phyloP scores from a whole-genome alignment of 108 stramenopile species.

The Pseudonitzschia multiseries region DNA sequence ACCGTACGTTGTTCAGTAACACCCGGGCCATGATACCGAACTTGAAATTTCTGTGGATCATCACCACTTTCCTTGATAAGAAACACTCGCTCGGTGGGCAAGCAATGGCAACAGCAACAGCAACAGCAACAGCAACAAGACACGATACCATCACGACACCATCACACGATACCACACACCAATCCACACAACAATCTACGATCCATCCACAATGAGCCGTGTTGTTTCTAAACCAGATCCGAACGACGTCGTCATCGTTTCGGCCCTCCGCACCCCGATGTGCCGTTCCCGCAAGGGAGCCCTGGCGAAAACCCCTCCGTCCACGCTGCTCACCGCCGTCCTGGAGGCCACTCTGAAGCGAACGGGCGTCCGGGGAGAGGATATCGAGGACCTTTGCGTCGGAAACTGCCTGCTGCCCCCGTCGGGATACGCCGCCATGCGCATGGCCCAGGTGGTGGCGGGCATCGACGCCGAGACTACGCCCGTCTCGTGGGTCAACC shows the following conservation, averaged over 20 bases:
- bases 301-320: conserved; percentile 65
- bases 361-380: conserved; percentile 25
- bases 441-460: conserved; percentile 89
- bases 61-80: too few species aligned
- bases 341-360: conserved; percentile 39
- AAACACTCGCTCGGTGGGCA: too few species aligned
- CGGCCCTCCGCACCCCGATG: conserved; percentile 82
- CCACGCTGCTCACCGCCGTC: conserved; percentile 71
- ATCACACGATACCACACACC: background rate
- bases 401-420: conserved; percentile 93
- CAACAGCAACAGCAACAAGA: background rate
- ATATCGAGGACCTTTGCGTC: conserved; percentile 83
- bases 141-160: too few species aligned
- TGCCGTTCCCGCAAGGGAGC: conserved; percentile 78
- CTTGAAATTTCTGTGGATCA: too few species aligned
- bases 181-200: too few species aligned
- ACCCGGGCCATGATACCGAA: too few species aligned
- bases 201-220: too few species aligned
- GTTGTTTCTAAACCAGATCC: conserved; percentile 38
- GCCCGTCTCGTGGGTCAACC: conserved; percentile 61
- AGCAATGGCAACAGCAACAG: too few species aligned
- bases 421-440: conserved; percentile 80
- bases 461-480: conserved; percentile 79
- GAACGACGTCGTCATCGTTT: conserved; percentile 80
- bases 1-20: too few species aligned